phyloP scores from a whole-genome alignment of 2,329 filamentous ascomycete genomes.

The Sclerotinia subarctica region DNA sequence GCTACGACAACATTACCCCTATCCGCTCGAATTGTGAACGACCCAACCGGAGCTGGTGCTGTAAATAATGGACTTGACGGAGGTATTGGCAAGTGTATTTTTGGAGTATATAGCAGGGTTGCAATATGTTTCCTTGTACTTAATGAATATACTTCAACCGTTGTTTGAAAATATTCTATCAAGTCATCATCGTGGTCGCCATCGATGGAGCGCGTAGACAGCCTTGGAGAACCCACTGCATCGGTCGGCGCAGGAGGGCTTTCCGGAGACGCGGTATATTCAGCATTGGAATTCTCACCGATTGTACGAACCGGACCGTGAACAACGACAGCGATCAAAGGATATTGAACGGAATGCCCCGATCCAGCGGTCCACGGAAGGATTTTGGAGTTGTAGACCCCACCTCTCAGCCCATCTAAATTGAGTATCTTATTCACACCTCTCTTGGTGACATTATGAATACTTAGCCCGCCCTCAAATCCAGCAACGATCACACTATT shows the following conservation, averaged over 20 bases:
- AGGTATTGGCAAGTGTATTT: slow-evolving; percentile 56
- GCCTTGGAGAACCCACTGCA: slow-evolving; percentile 39
- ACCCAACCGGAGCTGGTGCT: slow-evolving; percentile 67
- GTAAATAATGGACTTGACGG: slow-evolving; percentile 61
- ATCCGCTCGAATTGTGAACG: slow-evolving; percentile 70
- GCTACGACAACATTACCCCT: slow-evolving; percentile 69
- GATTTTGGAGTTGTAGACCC: slow-evolving; percentile 78
- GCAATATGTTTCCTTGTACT: slow-evolving; percentile 68
- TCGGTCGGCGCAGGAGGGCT: slow-evolving; percentile 24
- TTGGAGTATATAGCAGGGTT: slow-evolving; percentile 69
- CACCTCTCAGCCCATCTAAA: slow-evolving; percentile 74
- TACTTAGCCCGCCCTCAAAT: slow-evolving; percentile 74
- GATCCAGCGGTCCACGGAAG: slow-evolving; percentile 62
- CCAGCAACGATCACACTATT: slow-evolving; percentile 73
- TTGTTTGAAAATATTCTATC: slow-evolving; percentile 73
- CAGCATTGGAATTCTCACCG: slow-evolving; percentile 29
- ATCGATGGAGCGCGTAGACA: slow-evolving; percentile 39
- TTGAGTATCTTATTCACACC: slow-evolving; percentile 67
- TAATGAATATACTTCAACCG: slow-evolving; percentile 84
- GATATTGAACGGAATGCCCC: slow-evolving; percentile 57
- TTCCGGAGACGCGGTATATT: slow-evolving; percentile 28
- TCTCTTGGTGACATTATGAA: slow-evolving; percentile 69
- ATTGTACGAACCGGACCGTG: slow-evolving; percentile 65
- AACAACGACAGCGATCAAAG: slow-evolving; percentile 74
- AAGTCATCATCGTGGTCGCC: slow-evolving; percentile 32